Evolutionary conservation across 805 yeast species (phyloP), one percentile per base, ranked within the genome.

Genomic region (Candida argentea): DNA sequence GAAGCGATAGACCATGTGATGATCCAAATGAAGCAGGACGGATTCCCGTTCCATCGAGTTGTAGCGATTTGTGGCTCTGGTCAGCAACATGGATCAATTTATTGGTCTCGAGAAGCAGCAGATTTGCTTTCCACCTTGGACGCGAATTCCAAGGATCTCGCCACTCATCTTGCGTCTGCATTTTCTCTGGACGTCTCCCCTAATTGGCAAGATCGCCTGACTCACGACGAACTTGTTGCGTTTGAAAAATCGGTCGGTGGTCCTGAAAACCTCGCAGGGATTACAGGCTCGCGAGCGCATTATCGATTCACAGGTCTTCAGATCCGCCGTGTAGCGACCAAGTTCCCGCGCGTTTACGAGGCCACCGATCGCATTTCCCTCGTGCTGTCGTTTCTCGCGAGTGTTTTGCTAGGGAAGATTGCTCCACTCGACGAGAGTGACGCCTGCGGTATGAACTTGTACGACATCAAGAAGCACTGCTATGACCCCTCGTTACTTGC

Each of bases 121-220:
- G 34, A 38, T 0, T 36, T 62, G 3, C 57, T 85, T 28, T 24
- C 34, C 1, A 33, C 40, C 0, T 52, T 81, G 31, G 38, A 59
- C 1, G 16, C 22, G 8, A 19, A 17, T 3, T 7, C 11, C 11
- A 34, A 39, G 4, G 27, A 43, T 8, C 24, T 36, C 16, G 14
- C 17, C 44, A 64, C 57, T 2, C 81, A 69, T 36, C 42, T 81
- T 21, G 40, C 43, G 3, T 39, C 40, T 1, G 78, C 80, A 2
- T 77, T 83, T 38, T 61, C 89, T 2, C 65, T 74, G 40, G 59
- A 65, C 5, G 63, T 63, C 22, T 77, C 93, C 4, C 94, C 95
- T 6, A 86, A 87, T 47, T 86, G 96, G 96, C 96, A 86, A 52
- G 95, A 86, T 46, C 94, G 84, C 46, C 78, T 91, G 14, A 86